Base-by-base conservation (phyloP, 2,329 filamentous ascomycete genomes). In the Didymella pinodella region DNA sequence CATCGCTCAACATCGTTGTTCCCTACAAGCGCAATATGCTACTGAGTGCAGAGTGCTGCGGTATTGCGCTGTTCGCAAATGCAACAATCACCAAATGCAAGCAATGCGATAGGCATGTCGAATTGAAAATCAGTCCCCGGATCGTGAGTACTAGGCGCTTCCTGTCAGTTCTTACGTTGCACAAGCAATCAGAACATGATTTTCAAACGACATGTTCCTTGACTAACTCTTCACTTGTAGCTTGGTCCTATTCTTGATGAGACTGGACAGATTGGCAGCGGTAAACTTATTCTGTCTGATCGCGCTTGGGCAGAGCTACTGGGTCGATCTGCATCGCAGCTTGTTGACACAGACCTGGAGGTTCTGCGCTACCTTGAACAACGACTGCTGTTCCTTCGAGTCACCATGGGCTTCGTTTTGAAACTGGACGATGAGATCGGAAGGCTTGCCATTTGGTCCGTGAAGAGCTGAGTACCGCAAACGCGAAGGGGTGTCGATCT, bases 321-420 rank as follows among this genome's bases (percentile, higher is more conserved):
- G 7, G 82, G 83, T 3, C 70, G 82, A 31, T 75, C 74, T 0
- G 70, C 79, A 2, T 69, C 77, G 16, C 78, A 83, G 46, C 64
- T 86, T 74, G 80, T 81, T 2, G 61, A 58, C 8, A 68, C 76
- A 22, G 59, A 73, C 12, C 58, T 70, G 0, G 78, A 82, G 12
- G 75, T 77, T 18, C 61, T 86, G n/a, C 76, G 76, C 53, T 77
- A 79, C 43, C 69, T 87, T 5, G 83, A 88, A 63, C 80, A 83
- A 61, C 75, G 82, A 4, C 65, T 87, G 47, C 52, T 83, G 14
- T 86, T 83, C 62, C 71, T 84, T 48, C 78, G 85, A 16, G 65
- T 86, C 8, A 85, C 82, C 16, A 62, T 88, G 65, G 78, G 82
- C 5, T 86, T 88, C 67, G 86, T 83, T 1, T 84, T 85, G 82